Evolutionary conservation across 805 yeast species (phyloP).

Genomic region (Candida easanensis): DNA sequence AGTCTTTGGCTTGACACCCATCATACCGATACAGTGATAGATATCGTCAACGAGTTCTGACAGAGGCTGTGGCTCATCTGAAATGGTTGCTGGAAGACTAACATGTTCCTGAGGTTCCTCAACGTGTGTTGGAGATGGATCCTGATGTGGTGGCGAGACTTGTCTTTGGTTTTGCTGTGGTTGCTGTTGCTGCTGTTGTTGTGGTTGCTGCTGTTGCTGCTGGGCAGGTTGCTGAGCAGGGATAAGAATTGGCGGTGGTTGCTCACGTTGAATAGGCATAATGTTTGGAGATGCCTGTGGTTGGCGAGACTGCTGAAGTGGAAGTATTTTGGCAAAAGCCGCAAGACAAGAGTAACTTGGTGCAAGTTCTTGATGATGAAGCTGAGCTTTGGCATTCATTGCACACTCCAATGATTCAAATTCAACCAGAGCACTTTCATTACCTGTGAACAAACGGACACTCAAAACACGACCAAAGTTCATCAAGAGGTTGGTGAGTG

Average conservation of each 20-base stretch:
- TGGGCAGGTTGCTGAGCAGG: slow-evolving; percentile 23
- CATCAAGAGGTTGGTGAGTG: slow-evolving; percentile 58
- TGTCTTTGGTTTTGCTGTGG: slow-evolving; percentile 7
- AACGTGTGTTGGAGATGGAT: slow-evolving; percentile 13
- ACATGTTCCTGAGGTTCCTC: slow-evolving; percentile 4
- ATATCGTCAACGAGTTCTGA: slow-evolving; percentile 29
- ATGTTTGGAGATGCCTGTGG: slow-evolving; percentile 15
- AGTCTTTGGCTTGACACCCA: slow-evolving; percentile 32
- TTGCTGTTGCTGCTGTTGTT: not conserved
- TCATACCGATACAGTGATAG: slow-evolving; percentile 26
- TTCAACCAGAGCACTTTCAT: slow-evolving; percentile 62
- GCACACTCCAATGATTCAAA: slow-evolving; percentile 73
- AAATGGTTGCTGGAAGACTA: slow-evolving; percentile 14
- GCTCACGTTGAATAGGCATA: slow-evolving; percentile 7
- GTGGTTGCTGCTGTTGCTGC: slow-evolving; percentile 18
- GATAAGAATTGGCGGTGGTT: slow-evolving; percentile 3
- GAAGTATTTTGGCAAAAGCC: slow-evolving; percentile 76
- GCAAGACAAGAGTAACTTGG: slow-evolving; percentile 76
- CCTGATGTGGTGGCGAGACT: slow-evolving; percentile 1
- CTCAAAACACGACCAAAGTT: slow-evolving; percentile 61
- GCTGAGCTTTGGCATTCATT: slow-evolving; percentile 68
- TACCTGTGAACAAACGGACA: slow-evolving; percentile 54
- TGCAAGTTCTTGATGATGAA: slow-evolving; percentile 79
- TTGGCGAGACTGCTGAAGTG: slow-evolving; percentile 23
- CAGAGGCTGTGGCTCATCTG: slow-evolving; percentile 22